These are phyloP conservation scores for Yamadazyma siamensis DNA, from an alignment of 1,139 yeast species.

Conservation along the genomic window DNA sequence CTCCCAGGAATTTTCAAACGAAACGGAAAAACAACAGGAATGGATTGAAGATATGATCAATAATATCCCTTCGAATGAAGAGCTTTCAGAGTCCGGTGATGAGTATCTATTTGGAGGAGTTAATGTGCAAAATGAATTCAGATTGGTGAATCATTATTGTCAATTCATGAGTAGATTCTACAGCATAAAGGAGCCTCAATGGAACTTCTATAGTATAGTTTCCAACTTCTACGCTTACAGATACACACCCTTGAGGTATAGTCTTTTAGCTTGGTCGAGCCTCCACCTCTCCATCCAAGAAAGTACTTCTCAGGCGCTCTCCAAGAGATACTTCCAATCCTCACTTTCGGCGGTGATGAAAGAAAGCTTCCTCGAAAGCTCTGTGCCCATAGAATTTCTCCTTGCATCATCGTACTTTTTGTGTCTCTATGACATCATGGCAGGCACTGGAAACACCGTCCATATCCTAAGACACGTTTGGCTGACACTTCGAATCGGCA, in stretches of 20 bases:
- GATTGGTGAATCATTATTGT: slow-evolving; percentile 6
- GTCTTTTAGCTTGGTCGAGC: slow-evolving; percentile 6
- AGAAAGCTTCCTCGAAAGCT: slow-evolving; percentile 2
- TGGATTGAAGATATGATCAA: slow-evolving; percentile 2
- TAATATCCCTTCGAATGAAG: background rate
- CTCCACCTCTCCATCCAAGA: slow-evolving; percentile 6
- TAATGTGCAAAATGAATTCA: slow-evolving; percentile 4
- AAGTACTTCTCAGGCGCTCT: slow-evolving; percentile 1
- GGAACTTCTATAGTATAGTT: slow-evolving; percentile 6
- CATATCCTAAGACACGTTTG: slow-evolving; percentile 5
- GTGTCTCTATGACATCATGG: slow-evolving; percentile 4
- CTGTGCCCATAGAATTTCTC: slow-evolving; percentile 3
- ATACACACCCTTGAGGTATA: slow-evolving; percentile 4
- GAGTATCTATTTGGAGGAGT: background rate
- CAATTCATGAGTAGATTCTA: slow-evolving; percentile 4
- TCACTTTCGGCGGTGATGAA: slow-evolving; percentile 3
- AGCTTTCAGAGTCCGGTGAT: background rate
- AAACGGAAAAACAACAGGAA: background rate
- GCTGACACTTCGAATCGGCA: slow-evolving; percentile 3
- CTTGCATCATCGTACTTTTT: slow-evolving; percentile 5
- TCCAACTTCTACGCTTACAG: slow-evolving; percentile 6
- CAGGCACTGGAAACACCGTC: slow-evolving; percentile 3
- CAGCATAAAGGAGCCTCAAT: slow-evolving; percentile 6
- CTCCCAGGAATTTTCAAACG: background rate
- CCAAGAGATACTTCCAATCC: slow-evolving; percentile 3